phyloP scores from a whole-genome alignment of 2,329 filamentous ascomycete species.

The Pseudocercospora macadamiae region DNA sequence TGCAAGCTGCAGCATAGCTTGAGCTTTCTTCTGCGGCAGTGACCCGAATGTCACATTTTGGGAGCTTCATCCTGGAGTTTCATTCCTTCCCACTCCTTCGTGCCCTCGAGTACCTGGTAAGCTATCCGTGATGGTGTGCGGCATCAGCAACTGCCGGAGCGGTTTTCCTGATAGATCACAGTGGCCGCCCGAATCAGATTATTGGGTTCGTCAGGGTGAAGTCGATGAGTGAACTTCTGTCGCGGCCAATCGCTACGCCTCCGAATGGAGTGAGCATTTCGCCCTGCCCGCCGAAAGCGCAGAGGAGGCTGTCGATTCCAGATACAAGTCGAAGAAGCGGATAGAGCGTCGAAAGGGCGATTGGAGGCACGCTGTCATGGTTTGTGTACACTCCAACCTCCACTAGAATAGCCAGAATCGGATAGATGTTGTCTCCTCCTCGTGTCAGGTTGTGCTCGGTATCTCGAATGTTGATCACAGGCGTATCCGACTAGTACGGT shows the following conservation, averaged over 20 bases:
- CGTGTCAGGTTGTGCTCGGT: slow-evolving; percentile 12
- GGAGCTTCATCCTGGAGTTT: slow-evolving; percentile 1
- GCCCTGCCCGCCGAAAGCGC: too few species aligned
- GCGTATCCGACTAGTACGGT: slow-evolving; percentile 82
- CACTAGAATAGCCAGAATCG: slow-evolving; percentile 31
- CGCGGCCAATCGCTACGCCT: too few species aligned
- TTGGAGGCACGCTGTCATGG: too few species aligned
- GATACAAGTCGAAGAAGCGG: too few species aligned
- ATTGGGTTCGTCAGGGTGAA: too few species aligned
- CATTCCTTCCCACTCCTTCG: slow-evolving; percentile 3
- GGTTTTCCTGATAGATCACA: neutral
- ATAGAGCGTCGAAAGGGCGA: too few species aligned
- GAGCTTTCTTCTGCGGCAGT: slow-evolving; percentile 4
- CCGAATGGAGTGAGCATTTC: too few species aligned
- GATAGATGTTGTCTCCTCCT: slow-evolving; percentile 16
- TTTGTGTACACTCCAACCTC: slow-evolving; percentile 11
- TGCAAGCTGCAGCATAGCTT: slow-evolving; percentile 12
- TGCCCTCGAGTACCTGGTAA: neutral
- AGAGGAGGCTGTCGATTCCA: too few species aligned
- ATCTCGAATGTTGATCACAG: slow-evolving; percentile 51
- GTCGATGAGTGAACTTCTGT: too few species aligned
- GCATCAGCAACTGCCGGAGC: neutral
- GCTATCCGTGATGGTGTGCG: neutral
- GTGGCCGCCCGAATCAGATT: too few species aligned
- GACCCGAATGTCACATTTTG: slow-evolving; percentile 2